phyloP scores from a whole-genome alignment of 2,329 filamentous ascomycete genomes.

The Phaeoacremonium minimum region DNA sequence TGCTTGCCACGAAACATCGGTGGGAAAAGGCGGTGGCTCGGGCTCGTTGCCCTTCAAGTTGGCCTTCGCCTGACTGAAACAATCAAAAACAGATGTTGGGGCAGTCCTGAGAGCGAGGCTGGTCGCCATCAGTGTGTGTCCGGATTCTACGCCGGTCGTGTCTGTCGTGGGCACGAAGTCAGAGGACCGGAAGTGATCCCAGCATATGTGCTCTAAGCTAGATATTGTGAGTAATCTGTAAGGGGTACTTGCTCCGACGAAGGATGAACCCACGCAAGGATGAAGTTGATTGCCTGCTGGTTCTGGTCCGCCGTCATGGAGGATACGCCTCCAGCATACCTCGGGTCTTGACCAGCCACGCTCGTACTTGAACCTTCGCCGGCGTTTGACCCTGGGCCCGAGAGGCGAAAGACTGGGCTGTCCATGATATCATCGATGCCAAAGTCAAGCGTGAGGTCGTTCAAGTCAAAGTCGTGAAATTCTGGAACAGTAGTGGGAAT shows the following conservation, averaged over 20 bases:
- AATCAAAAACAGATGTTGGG: conserved; percentile 24
- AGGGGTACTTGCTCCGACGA: no score
- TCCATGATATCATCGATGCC: conserved; percentile 33
- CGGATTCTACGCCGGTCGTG: conserved; percentile 23
- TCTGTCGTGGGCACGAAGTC: conserved; percentile 29
- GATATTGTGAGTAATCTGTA: no score
- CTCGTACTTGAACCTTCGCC: conserved; percentile 13
- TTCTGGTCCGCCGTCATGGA: conserved; percentile 34
- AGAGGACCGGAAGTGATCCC: conserved; percentile 40
- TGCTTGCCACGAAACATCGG: conserved; percentile 28
- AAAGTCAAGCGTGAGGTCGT: conserved; percentile 34
- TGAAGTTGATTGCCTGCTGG: conserved; percentile 46
- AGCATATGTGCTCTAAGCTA: conserved; percentile 49
- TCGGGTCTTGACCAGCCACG: no score
- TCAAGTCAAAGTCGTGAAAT: conserved; percentile 27
- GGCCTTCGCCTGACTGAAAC: conserved; percentile 7
- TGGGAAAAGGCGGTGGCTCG: conserved; percentile 1
- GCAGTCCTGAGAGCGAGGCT: conserved; percentile 35
- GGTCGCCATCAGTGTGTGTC: conserved; percentile 40
- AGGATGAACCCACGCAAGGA: conserved; percentile 37
- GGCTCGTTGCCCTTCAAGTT: conserved; percentile 4
- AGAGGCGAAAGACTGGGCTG: conserved; percentile 38
- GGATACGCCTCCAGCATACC: no score
- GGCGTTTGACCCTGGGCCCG: conserved; percentile 15
- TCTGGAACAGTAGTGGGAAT: no score